Conservation (phyloP, 2,329 filamentous ascomycete species). For the Venturiaceae sp. region DNA sequence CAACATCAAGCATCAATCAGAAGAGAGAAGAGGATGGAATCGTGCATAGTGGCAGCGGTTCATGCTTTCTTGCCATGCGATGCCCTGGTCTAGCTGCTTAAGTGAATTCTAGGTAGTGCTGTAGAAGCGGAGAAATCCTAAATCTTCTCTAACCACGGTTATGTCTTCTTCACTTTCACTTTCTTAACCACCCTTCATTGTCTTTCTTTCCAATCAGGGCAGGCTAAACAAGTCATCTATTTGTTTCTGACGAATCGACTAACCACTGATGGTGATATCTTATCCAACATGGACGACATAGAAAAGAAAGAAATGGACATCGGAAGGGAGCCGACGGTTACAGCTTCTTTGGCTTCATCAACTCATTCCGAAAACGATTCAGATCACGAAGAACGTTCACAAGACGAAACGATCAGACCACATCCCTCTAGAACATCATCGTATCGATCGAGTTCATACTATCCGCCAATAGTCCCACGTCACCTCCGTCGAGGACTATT, state of each 20-base stretch:
- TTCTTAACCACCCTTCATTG: too few relatives aligned
- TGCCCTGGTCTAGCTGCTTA: not conserved
- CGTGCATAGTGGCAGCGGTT: not conserved
- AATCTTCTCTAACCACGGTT: too few relatives aligned
- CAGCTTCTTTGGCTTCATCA: not conserved
- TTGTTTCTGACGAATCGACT: too few relatives aligned
- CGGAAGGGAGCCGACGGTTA: not conserved
- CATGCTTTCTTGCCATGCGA: not conserved
- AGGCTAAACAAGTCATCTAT: too few relatives aligned
- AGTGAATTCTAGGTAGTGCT: not conserved
- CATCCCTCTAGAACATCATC: not conserved
- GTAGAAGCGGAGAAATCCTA: not conserved
- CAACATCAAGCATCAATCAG: not conserved
- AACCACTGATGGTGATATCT: too few relatives aligned
- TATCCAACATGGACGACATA: conserved; percentile 5
- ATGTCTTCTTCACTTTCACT: too few relatives aligned
- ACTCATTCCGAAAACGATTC: not conserved
- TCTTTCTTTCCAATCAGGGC: too few relatives aligned
- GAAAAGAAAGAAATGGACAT: conserved; percentile 2
- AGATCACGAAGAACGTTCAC: not conserved
- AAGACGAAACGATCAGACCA: not conserved
- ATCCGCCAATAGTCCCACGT: conserved; percentile 30
- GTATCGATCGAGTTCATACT: not conserved
- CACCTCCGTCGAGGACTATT: conserved; percentile 61
- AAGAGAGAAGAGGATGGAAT: not conserved